Evolutionary conservation across 805 yeast genomes (phyloP).

Genomic region (Candida sakaeoensis): DNA sequence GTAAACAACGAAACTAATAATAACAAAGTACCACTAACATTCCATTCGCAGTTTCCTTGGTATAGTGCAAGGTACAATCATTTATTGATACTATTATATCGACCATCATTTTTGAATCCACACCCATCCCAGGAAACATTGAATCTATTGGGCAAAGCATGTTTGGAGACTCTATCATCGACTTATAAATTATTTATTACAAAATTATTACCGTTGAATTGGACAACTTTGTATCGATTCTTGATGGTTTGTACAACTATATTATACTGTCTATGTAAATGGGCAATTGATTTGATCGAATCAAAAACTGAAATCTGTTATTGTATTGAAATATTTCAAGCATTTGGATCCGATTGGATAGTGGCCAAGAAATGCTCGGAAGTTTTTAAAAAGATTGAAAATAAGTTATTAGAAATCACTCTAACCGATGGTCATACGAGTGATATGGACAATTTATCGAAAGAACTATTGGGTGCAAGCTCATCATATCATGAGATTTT

Average conservation of each 20-base stretch:
- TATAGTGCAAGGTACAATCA: constrained; percentile 43
- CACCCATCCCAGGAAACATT: constrained; percentile 38
- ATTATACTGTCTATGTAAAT: constrained; percentile 43
- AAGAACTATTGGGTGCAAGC: constrained; percentile 42
- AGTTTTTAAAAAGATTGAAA: constrained; percentile 42
- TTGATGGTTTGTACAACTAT: constrained; percentile 46
- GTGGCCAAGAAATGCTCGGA: constrained; percentile 43
- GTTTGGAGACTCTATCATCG: constrained; percentile 43
- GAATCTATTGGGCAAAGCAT: constrained; percentile 42
- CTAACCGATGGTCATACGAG: constrained; percentile 28
- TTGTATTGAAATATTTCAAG: constrained; percentile 43
- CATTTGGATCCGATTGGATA: constrained; percentile 46
- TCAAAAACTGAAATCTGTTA: constrained; percentile 45
- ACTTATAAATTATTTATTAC: constrained; percentile 44
- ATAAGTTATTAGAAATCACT: constrained; percentile 43
- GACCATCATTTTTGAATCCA: constrained; percentile 49
- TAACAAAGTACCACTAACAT: constrained; percentile 10
- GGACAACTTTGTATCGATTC: constrained; percentile 48
- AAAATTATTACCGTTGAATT: constrained; percentile 43
- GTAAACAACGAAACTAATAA: neutral
- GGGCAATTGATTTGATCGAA: constrained; percentile 44
- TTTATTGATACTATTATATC: constrained; percentile 42
- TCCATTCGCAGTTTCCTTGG: constrained; percentile 32
- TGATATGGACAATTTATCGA: constrained; percentile 34
- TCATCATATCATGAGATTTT: constrained; percentile 45